Base-by-base conservation (phyloP, 352 stramenopile genomes). In the Pythium folliculosum region DNA sequence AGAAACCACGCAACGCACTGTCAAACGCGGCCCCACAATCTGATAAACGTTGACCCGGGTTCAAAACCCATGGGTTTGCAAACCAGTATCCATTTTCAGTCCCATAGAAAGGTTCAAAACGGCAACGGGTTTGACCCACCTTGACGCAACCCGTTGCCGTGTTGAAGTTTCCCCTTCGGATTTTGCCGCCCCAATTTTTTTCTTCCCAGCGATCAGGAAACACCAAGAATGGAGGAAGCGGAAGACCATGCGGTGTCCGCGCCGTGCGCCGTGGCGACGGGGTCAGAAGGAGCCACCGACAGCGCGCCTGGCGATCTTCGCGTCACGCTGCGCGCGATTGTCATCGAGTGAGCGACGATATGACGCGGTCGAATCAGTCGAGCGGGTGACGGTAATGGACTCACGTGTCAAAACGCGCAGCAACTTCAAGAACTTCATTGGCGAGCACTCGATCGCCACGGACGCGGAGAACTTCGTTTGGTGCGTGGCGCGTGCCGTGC, bases 381-480 rank as follows among this genome's bases (percentile, higher is more conserved):
- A 27, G 25, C 54, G n/a, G 16, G 37, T n/a, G 40, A 49, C 17
- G 19, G 25, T 1, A 22, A 64, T 59, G 25, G 60, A 67, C 65
- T 72, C 52, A 67, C 59, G 32, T 53, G 12, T 37, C 30, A 22
- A 2, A 22, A n/a, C 5, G 8, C 47, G 55, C 49, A 74, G 67
- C 67, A 74, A 74, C 64, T 76, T 76, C 65, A 76, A 76, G 50
- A 76, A 71, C 52, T 76, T 69, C 16, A 22, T 68, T 17, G 70
- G 70, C 17, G 13, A 71, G n/a, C 70, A 76, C 47, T 30, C 7
- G 30, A 65, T 76, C 25, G 60, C 70, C 22, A 21, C 73, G 21
- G 47, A 52, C 12, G 32, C 55, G 38, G 44, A 68, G 16, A 14
- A 47, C 0, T 76, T 73, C 17, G 50, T 71, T 0, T 76, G 70